These are phyloP conservation scores for Phytopythium helicoides DNA, from an alignment of 352 stramenopile genomes.

Conservation along the genomic window DNA sequence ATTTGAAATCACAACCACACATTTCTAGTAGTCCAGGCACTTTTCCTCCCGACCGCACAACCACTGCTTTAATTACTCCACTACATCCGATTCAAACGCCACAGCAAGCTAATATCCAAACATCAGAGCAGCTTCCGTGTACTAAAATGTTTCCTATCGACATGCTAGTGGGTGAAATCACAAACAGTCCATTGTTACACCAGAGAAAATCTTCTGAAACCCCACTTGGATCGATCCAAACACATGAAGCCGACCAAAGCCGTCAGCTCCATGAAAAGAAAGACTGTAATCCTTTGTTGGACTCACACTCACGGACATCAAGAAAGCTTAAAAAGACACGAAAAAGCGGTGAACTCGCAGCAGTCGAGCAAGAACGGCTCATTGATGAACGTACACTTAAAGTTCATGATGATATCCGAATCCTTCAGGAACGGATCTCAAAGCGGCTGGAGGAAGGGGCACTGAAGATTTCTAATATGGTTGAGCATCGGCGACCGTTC, in stretches of 20 bases:
- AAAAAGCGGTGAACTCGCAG: not conserved
- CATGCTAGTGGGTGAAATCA: constrained; percentile 1
- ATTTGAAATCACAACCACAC: no score
- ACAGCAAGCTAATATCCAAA: not conserved
- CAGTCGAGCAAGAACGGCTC: constrained; percentile 20
- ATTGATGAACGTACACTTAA: constrained; percentile 64
- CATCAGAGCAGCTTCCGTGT: no score
- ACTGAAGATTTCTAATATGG: not conserved
- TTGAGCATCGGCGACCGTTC: not conserved
- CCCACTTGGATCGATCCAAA: no score
- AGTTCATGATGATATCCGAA: constrained; percentile 70
- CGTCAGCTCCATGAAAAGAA: no score
- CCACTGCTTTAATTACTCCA: no score
- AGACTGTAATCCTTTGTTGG: not conserved
- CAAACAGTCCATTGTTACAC: not conserved
- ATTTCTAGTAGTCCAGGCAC: no score
- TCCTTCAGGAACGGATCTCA: constrained; percentile 64
- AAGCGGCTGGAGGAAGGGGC: constrained; percentile 49
- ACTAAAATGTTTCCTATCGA: not conserved
- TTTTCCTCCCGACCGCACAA: no score
- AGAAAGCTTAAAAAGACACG: not conserved
- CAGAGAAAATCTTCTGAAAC: no score
- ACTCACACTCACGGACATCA: not conserved
- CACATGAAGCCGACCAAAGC: no score
- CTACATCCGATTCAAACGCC: no score